Conservation (phyloP, 768 basidiomycete genomes). For the Suillus luteus region DNA sequence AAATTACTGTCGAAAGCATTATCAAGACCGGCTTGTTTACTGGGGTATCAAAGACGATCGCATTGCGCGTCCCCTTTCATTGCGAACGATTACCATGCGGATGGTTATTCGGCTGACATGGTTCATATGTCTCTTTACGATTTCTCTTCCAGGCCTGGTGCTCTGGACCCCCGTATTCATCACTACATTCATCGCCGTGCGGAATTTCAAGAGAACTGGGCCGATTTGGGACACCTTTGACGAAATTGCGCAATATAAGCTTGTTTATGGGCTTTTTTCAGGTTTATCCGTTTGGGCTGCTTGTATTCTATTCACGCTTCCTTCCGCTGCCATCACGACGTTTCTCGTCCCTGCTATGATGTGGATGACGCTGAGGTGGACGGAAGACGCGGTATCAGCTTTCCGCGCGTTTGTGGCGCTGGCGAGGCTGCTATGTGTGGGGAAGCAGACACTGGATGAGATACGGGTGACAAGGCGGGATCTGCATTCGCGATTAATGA, state of each 20-base stretch:
- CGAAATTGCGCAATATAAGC: slow-evolving; percentile 88
- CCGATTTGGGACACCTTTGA: slow-evolving; percentile 87
- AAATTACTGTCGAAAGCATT: slow-evolving; percentile 44
- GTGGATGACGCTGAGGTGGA: slow-evolving; percentile 91
- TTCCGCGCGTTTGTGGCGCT: slow-evolving; percentile 74
- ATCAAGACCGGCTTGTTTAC: slow-evolving; percentile 69
- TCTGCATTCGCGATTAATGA: slow-evolving; percentile 67
- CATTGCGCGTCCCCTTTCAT: slow-evolving; percentile 63
- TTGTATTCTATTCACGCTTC: slow-evolving; percentile 60
- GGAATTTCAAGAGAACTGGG: slow-evolving; percentile 78
- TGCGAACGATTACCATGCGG: slow-evolving; percentile 58
- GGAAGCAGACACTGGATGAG: slow-evolving; percentile 53
- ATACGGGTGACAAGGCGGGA: slow-evolving; percentile 56
- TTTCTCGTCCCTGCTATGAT: slow-evolving; percentile 70
- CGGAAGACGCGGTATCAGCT: slow-evolving; percentile 80
- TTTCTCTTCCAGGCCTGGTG: slow-evolving; percentile 77
- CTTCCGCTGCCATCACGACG: slow-evolving; percentile 56
- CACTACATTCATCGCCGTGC: slow-evolving; percentile 69
- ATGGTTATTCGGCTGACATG: slow-evolving; percentile 66
- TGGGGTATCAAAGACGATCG: slow-evolving; percentile 87
- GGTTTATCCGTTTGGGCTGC: slow-evolving; percentile 68
- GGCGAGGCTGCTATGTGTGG: slow-evolving; percentile 60
- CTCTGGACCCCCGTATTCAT: slow-evolving; percentile 82
- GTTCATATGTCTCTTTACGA: slow-evolving; percentile 58
- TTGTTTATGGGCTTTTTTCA: slow-evolving; percentile 77